Base-by-base conservation (phyloP, 2,329 filamentous ascomycete genomes). In the Pleoardoris graminearum region DNA sequence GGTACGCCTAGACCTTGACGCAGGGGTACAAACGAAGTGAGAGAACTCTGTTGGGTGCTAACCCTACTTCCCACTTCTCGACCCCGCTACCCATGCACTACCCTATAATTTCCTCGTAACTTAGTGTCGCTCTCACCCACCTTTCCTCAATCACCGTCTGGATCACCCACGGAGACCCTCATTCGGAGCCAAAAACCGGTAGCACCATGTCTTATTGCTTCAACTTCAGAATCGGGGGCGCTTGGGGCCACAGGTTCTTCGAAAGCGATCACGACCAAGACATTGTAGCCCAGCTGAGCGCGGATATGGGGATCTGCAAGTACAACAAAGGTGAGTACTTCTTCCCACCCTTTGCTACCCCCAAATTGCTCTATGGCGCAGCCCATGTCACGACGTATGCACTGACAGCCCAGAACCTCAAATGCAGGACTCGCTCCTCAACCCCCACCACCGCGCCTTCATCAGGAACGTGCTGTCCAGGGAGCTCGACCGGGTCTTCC, bases 191-290 rank as follows among this genome's bases (percentile, higher is more conserved):
- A 27, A 27, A 27, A 5, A 27, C 25, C 25, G 10, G 25, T 6
- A 10, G 25, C 5, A 10, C 5, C 30, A 36, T 36, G 33, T 36
- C 33, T 17, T 36, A 36, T 8, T 36, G 33, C 33, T 3, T 16
- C 10, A 36, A 36, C 33, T 36, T 16, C 33, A n/a, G 33, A 16
- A 16, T 36, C 33, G 33, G 33, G 4, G 50, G 50, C 10, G 50
- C 47, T 16, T 56, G 50, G 53, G 54, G 54, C 16, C 32, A 39
- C 25, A 22, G 39, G 11, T 49, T 56, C 42, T 53, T 53, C 29
- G 50, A 56, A 29, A 25, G 39, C 17, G 48, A 53, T 22, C 48
- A 51, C 17, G 50, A 57, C 25, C 51, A 53, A 30, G 50, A 51
- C 10, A 46, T 57, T n/a, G 43, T 48, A 3, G 41, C 21, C 11